Conservation (phyloP, 352 stramenopile genomes). For the Globisporangium yorkense region DNA sequence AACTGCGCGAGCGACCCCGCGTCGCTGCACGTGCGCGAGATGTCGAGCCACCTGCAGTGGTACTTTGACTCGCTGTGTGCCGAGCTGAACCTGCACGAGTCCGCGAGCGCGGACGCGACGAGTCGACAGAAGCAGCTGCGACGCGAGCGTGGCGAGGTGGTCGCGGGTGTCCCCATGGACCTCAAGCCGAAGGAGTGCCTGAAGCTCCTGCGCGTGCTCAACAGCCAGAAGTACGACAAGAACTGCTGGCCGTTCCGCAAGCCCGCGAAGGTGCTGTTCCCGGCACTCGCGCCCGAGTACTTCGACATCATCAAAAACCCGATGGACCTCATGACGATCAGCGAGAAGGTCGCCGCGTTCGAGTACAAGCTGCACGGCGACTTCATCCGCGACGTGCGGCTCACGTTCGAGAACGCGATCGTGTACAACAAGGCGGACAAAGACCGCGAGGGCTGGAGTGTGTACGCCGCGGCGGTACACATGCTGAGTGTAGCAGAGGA, state of each 20-base stretch:
- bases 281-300: slow-evolving; percentile 62
- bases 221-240: slow-evolving; percentile 85
- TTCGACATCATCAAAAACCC: slow-evolving; percentile 79
- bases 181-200: slow-evolving; percentile 79
- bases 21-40: slow-evolving; percentile 74
- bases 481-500: slow-evolving; percentile 74
- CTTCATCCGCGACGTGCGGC: slow-evolving; percentile 71
- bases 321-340: slow-evolving; percentile 76
- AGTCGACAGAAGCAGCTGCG: slow-evolving; percentile 40
- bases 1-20: slow-evolving; percentile 68
- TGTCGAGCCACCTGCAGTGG: slow-evolving; percentile 74
- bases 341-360: slow-evolving; percentile 53
- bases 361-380: slow-evolving; percentile 80
- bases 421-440: slow-evolving; percentile 79
- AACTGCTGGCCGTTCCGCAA: slow-evolving; percentile 86
- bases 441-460: slow-evolving; percentile 70
- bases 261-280: slow-evolving; percentile 67
- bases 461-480: slow-evolving; percentile 69
- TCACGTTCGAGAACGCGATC: slow-evolving; percentile 85
- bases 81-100: slow-evolving; percentile 42
- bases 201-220: slow-evolving; percentile 72
- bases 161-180: slow-evolving; percentile 55
- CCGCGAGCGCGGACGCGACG: slow-evolving; percentile 3
- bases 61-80: slow-evolving; percentile 83
- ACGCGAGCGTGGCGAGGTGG: slow-evolving; percentile 41